A percentile compares a stretch with the other conserved stretches of the same genome.
Evolutionary conservation across 768 basidiomycete species (phyloP).

Genomic region (Naematelia aurantialba): DNA sequence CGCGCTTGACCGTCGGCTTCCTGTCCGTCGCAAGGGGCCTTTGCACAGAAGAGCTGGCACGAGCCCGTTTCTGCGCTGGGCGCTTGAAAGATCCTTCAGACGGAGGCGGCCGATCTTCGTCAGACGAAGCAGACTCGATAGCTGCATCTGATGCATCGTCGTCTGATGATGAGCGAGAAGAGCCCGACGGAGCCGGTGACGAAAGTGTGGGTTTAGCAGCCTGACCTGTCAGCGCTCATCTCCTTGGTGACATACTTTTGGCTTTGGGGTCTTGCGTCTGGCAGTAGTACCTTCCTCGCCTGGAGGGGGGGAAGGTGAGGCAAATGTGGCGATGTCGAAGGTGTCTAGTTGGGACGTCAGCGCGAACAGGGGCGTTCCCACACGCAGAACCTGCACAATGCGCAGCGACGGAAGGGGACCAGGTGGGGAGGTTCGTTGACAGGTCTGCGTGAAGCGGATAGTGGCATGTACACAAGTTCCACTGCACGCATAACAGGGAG

Average conservation of each 20-base stretch:
- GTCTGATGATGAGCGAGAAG: constrained; percentile 2
- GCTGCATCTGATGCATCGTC: constrained; percentile 7
- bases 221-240: neutral
- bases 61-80: constrained; percentile 1
- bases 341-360: constrained; percentile 14
- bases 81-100: neutral
- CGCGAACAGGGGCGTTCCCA: neutral
- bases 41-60: constrained; percentile 4
- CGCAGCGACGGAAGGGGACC: neutral
- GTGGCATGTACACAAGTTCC: too few relatives aligned
- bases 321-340: constrained; percentile 29
- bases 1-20: constrained; percentile 6
- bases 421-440: too few relatives aligned
- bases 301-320: constrained; percentile 30
- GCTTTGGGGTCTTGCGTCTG: constrained; percentile 3
- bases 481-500: too few relatives aligned
- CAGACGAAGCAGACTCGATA: neutral
- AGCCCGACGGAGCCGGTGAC: neutral
- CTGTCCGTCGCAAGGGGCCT: neutral
- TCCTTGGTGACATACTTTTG: constrained; percentile 2
- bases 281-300: constrained; percentile 13
- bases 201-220: neutral
- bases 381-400: neutral
- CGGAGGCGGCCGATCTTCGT: neutral
- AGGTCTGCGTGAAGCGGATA: too few relatives aligned